phyloP scores from a whole-genome alignment of 2,329 filamentous ascomycete species.

The Cordyceps militaris region DNA sequence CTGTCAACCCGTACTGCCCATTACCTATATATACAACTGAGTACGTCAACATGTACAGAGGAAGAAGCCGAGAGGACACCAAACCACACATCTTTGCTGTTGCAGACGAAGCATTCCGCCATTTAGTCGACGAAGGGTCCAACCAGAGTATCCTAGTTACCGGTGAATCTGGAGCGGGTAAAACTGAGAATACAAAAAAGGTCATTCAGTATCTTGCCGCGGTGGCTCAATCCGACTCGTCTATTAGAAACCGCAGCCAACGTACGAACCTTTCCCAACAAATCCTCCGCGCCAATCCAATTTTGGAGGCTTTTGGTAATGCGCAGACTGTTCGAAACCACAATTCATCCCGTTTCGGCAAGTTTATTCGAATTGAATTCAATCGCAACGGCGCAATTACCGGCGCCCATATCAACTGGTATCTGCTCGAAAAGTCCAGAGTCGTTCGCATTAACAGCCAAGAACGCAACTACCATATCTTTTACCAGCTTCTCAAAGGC shows the following conservation, averaged over 20 bases:
- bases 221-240: slow-evolving; percentile 77
- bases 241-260: slow-evolving; percentile 51
- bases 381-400: slow-evolving; percentile 80
- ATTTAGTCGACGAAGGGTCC: slow-evolving; percentile 86
- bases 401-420: slow-evolving; percentile 98
- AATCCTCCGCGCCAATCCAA: slow-evolving; percentile 91
- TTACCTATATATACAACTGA: slow-evolving; percentile 94
- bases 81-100: slow-evolving; percentile 97
- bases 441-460: slow-evolving; percentile 82
- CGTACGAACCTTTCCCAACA: slow-evolving; percentile 90
- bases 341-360: slow-evolving; percentile 96
- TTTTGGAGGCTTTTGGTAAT: slow-evolving; percentile 95
- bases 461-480: slow-evolving; percentile 94
- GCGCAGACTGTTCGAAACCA: slow-evolving; percentile 97
- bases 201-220: slow-evolving; percentile 97
- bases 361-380: slow-evolving; percentile 98
- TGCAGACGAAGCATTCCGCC: slow-evolving; percentile 93
- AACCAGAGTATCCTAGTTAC: slow-evolving; percentile 98
- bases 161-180: slow-evolving; percentile 94
- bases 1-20: slow-evolving; percentile 92
- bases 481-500: slow-evolving; percentile 89
- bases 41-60: slow-evolving; percentile 97
- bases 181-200: slow-evolving; percentile 99
- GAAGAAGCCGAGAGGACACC: slow-evolving; percentile 82
- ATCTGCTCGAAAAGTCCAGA: slow-evolving; percentile 93